These are phyloP conservation scores for Harringtonia aguacate DNA, from an alignment of 2,329 filamentous ascomycete species.

Conservation along the genomic window DNA sequence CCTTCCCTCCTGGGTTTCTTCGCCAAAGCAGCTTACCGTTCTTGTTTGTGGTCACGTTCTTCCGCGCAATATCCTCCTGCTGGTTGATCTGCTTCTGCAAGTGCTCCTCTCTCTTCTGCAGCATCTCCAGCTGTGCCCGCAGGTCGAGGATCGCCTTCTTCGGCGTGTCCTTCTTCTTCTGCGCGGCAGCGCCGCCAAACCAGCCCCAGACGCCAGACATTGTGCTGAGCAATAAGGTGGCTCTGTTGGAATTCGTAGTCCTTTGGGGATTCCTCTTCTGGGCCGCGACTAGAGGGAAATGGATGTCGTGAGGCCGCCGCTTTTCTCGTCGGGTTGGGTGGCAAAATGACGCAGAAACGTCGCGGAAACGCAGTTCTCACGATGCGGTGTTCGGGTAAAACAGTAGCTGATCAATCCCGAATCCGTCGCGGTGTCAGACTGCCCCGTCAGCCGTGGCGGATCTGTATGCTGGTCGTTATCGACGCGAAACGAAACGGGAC, in stretches of 20 bases:
- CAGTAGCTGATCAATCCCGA: too few relatives aligned
- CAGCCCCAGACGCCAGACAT: slow-evolving; percentile 72
- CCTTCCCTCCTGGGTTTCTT: not conserved
- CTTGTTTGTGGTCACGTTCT: slow-evolving; percentile 84
- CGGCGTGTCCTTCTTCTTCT: slow-evolving; percentile 84
- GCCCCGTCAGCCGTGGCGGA: too few relatives aligned
- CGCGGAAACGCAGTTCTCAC: too few relatives aligned
- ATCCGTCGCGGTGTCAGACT: too few relatives aligned
- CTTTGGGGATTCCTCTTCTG: slow-evolving; percentile 1
- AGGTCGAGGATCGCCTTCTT: slow-evolving; percentile 93
- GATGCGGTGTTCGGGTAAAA: too few relatives aligned
- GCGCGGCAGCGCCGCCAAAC: slow-evolving; percentile 76
- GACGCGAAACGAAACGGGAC: too few relatives aligned
- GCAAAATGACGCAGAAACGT: too few relatives aligned
- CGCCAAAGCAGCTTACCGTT: slow-evolving; percentile 53
- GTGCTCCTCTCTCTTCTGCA: slow-evolving; percentile 92
- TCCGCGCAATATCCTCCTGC: slow-evolving; percentile 78
- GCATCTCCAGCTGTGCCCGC: slow-evolving; percentile 86
- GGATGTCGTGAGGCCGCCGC: too few relatives aligned
- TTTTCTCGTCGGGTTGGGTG: too few relatives aligned
- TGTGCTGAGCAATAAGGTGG: not conserved
- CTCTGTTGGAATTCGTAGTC: too few relatives aligned
- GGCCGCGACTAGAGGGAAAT: not conserved
- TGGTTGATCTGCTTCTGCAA: slow-evolving; percentile 87
- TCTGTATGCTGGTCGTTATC: too few relatives aligned